Percentiles rank a stretch among this genome's conserved stretches.
These are phyloP conservation scores for Collybiopsis luxurians DNA, from an alignment of 768 basidiomycete genomes.

Conservation along the genomic window DNA sequence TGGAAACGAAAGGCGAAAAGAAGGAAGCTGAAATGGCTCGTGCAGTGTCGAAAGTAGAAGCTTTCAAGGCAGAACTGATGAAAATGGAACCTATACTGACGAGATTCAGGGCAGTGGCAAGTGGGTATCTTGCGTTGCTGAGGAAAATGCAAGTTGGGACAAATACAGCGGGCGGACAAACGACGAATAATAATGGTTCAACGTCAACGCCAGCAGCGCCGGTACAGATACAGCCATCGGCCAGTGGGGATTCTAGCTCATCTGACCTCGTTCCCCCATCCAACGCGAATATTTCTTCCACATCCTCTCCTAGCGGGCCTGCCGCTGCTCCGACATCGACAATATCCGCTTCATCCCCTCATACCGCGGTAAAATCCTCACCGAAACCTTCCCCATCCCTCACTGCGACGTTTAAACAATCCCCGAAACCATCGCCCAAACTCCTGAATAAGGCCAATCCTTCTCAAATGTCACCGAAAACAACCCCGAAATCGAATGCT, in stretches of 20 bases:
- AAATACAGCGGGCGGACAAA: background rate
- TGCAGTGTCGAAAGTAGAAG: background rate
- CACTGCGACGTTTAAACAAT: background rate
- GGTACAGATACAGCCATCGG: no score
- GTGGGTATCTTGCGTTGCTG: background rate
- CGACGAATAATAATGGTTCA: no score
- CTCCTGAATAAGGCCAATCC: no score
- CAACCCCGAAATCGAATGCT: background rate
- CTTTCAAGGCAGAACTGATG: background rate
- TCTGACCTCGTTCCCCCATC: no score
- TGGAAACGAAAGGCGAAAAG: background rate
- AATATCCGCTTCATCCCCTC: no score
- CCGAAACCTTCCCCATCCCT: background rate
- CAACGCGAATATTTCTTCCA: no score
- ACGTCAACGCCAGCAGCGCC: no score
- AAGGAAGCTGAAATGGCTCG: background rate
- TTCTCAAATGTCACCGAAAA: background rate
- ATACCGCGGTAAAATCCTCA: background rate
- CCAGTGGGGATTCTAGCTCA: no score
- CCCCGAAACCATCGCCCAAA: background rate
- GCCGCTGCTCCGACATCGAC: no score
- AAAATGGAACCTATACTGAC: background rate
- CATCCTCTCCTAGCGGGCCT: no score
- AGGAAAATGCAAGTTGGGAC: background rate
- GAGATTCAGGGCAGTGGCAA: background rate